Conservation (phyloP, 345 rosid genomes). For the Durio zibethinus region DNA sequence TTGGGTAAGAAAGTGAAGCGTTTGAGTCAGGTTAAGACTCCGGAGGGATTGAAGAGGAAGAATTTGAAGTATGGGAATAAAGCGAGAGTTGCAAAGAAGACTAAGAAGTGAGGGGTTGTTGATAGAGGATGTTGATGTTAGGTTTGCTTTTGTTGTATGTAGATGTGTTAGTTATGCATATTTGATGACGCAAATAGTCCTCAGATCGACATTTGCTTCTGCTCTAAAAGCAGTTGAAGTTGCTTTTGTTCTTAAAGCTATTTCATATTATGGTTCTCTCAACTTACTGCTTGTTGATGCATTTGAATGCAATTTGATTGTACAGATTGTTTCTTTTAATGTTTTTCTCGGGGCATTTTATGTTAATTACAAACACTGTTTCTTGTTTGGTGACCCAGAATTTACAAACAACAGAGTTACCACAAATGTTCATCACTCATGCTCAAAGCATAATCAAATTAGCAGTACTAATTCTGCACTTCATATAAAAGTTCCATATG, state of each 20-base stretch:
- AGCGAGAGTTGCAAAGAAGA: background rate
- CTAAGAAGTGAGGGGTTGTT: background rate
- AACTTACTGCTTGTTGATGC: background rate
- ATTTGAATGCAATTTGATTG: background rate
- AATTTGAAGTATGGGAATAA: background rate
- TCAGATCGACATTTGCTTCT: background rate
- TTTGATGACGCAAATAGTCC: background rate
- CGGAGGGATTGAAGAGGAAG: conserved; percentile 18
- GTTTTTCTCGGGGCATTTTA: too few relatives aligned
- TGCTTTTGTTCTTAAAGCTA: background rate
- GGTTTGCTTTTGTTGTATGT: background rate
- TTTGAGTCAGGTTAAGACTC: conserved; percentile 22
- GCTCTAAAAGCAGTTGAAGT: background rate
- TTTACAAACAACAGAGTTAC: background rate
- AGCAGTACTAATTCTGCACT: too few relatives aligned
- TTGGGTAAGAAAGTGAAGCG: conserved; percentile 12
- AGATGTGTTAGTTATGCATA: background rate
- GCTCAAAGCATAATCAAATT: background rate
- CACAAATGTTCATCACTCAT: background rate
- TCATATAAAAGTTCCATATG: too few relatives aligned
- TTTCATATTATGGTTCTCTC: too few relatives aligned
- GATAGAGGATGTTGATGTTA: background rate
- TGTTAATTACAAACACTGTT: too few relatives aligned
- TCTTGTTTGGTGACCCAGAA: background rate
- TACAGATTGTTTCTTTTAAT: too few relatives aligned